These are phyloP conservation scores for Cocos nucifera DNA, from an alignment of 176 grass and related monocot genomes.

Conservation along the genomic window DNA sequence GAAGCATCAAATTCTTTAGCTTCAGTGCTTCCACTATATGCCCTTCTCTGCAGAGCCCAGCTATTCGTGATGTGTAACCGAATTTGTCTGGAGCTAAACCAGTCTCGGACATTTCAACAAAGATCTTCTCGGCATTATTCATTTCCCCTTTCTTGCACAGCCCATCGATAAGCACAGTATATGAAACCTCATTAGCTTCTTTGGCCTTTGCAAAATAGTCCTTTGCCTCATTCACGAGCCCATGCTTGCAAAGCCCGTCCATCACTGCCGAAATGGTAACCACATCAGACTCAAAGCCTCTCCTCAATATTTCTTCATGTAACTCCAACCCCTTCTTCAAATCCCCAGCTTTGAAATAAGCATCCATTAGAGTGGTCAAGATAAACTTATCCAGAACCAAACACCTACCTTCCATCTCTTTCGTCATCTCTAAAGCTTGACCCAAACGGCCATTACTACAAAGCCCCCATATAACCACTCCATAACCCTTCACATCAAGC, in stretches of 20 bases:
- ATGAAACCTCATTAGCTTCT: slow-evolving; percentile 7
- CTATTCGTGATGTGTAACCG: slow-evolving; percentile 4
- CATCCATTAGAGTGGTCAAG: slow-evolving; percentile 9
- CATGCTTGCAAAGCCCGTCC: slow-evolving; percentile 15
- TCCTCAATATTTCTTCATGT: slow-evolving; percentile 6
- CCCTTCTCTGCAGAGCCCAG: slow-evolving; percentile 14
- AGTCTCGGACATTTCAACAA: background rate
- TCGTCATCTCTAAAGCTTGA: slow-evolving; percentile 4
- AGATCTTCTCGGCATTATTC: slow-evolving; percentile 1
- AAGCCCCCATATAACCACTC: slow-evolving; percentile 11
- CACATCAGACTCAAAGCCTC: slow-evolving; percentile 5
- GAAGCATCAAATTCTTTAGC: slow-evolving; percentile 15
- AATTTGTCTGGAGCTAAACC: slow-evolving; percentile 9
- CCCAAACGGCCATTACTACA: slow-evolving; percentile 6
- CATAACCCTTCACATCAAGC: slow-evolving; percentile 3
- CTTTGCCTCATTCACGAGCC: slow-evolving; percentile 8
- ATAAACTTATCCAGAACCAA: slow-evolving; percentile 5
- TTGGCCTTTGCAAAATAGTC: background rate
- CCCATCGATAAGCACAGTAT: slow-evolving; percentile 9
- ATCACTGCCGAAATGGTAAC: background rate
- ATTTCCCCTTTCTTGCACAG: slow-evolving; percentile 11
- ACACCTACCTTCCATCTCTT: slow-evolving; percentile 9
- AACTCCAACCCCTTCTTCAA: background rate
- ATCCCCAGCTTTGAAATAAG: slow-evolving; percentile 8
- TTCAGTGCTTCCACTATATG: slow-evolving; percentile 7